Conservation (phyloP, 2,329 filamentous ascomycete genomes). For the Stagonosporopsis rhizophila region DNA sequence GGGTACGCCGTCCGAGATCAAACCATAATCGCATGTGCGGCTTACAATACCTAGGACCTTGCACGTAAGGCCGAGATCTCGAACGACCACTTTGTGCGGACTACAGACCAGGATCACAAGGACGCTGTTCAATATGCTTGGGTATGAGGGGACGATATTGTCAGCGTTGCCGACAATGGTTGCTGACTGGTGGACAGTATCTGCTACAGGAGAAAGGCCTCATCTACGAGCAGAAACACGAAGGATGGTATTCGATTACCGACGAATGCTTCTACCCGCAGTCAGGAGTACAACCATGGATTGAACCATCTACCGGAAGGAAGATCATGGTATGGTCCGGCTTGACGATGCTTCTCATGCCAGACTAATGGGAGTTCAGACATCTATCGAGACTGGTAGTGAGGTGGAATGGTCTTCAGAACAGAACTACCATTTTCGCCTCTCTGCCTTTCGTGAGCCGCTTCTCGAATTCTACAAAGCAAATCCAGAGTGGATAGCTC, state of each 20-base stretch:
- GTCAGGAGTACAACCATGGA: slow-evolving; percentile 72
- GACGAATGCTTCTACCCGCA: slow-evolving; percentile 96
- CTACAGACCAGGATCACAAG: slow-evolving; percentile 82
- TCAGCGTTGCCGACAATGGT: slow-evolving; percentile 1
- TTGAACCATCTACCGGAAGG: slow-evolving; percentile 81
- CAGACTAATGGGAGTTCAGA: slow-evolving; percentile 45
- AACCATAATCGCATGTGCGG: not conserved
- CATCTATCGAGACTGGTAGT: slow-evolving; percentile 84
- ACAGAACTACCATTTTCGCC: slow-evolving; percentile 90
- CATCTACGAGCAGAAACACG: slow-evolving; percentile 84
- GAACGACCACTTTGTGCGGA: slow-evolving; percentile 90
- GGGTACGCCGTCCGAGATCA: slow-evolving; percentile 50
- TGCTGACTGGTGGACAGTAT: slow-evolving; percentile 54
- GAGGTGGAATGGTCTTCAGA: slow-evolving; percentile 96
- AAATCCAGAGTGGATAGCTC: slow-evolving; percentile 80
- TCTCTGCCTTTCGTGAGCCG: slow-evolving; percentile 81
- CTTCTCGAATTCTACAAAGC: slow-evolving; percentile 80
- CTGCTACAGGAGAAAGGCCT: slow-evolving; percentile 76
- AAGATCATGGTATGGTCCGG: slow-evolving; percentile 70
- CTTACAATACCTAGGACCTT: slow-evolving; percentile 60
- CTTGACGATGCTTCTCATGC: too few species aligned
- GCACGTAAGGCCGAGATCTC: slow-evolving; percentile 73
- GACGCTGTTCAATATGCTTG: slow-evolving; percentile 90
- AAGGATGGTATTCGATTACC: slow-evolving; percentile 95
- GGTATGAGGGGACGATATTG: slow-evolving; percentile 54